Evolutionary conservation across 768 basidiomycete species (phyloP).

Genomic region (Asterophora lycoperdoides): DNA sequence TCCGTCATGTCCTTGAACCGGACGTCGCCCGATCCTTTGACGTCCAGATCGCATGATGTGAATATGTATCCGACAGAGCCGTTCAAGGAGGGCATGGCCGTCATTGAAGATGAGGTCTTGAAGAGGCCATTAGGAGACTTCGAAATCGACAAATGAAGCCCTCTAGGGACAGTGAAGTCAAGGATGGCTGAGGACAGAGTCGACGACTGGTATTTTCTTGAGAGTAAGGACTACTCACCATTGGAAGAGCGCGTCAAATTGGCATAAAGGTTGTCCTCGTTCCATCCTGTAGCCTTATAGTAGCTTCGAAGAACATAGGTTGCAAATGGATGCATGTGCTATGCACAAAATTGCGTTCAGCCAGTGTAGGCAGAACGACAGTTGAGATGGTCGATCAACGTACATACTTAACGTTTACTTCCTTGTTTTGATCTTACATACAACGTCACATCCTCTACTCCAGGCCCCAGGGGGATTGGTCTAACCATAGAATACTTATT

Average conservation of each 20-base stretch:
- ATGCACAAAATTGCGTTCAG: background rate
- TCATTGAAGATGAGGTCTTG: slow-evolving; percentile 89
- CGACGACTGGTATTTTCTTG: background rate
- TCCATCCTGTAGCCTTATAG: slow-evolving; percentile 93
- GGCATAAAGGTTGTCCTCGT: slow-evolving; percentile 90
- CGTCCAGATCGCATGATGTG: slow-evolving; percentile 77
- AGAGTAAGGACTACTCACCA: slow-evolving; percentile 41
- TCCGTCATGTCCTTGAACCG: slow-evolving; percentile 88
- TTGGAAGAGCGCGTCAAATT: slow-evolving; percentile 87
- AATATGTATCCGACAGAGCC: slow-evolving; percentile 94
- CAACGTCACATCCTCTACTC: too few species aligned
- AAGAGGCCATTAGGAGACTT: slow-evolving; percentile 89
- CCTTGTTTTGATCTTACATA: too few species aligned
- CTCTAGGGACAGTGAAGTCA: slow-evolving; percentile 84
- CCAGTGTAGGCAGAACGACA: too few species aligned
- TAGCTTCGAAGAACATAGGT: slow-evolving; percentile 86
- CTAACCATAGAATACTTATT: too few species aligned
- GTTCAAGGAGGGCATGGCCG: slow-evolving; percentile 87
- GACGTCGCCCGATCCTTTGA: slow-evolving; percentile 65
- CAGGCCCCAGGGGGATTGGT: too few species aligned
- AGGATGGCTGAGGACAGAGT: slow-evolving; percentile 60
- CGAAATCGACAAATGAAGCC: slow-evolving; percentile 73
- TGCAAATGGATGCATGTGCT: slow-evolving; percentile 79
- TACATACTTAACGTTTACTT: too few species aligned
- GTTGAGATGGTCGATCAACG: too few species aligned